phyloP scores from a whole-genome alignment of 352 stramenopile genomes.

The Phytophthora pistaciae region DNA sequence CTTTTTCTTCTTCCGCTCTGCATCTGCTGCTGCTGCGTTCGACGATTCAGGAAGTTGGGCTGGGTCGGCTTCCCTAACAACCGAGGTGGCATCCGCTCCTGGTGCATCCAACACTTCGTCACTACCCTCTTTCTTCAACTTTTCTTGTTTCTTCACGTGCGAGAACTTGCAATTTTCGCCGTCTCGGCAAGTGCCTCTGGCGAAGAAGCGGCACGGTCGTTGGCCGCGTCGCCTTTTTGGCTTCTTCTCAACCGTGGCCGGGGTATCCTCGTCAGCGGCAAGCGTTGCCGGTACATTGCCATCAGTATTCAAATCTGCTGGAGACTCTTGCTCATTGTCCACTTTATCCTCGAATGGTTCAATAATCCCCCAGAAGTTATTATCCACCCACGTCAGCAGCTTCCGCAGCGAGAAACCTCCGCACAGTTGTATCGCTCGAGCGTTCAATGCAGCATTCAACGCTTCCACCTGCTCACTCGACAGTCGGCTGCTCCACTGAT shows the following conservation, averaged over 20 bases:
- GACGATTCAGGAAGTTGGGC: constrained; percentile 11
- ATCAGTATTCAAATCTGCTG: neutral
- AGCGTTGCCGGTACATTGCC: neutral
- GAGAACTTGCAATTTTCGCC: constrained; percentile 62
- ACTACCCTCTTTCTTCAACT: constrained; percentile 16
- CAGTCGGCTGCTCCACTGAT: constrained; percentile 59
- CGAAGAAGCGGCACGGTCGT: constrained; percentile 59
- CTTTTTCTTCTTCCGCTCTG: constrained; percentile 31
- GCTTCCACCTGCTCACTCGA: constrained; percentile 40
- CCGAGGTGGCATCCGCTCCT: constrained; percentile 4
- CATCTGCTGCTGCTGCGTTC: neutral
- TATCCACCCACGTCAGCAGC: constrained; percentile 87
- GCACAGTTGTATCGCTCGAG: constrained; percentile 47
- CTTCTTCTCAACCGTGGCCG: constrained; percentile 23
- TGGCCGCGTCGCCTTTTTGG: constrained; percentile 27
- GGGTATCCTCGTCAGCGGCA: neutral
- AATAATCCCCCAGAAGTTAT: constrained; percentile 70
- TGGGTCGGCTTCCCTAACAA: constrained; percentile 29
- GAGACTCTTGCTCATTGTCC: constrained; percentile 4
- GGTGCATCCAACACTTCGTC: constrained; percentile 2
- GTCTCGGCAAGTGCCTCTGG: constrained; percentile 63
- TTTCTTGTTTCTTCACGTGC: constrained; percentile 40
- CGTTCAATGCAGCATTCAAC: constrained; percentile 48
- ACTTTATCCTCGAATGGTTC: constrained; percentile 23
- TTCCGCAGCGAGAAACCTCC: constrained; percentile 69